Conservation (phyloP, 2,329 filamentous ascomycete species). For the Ascochyta rabiei region DNA sequence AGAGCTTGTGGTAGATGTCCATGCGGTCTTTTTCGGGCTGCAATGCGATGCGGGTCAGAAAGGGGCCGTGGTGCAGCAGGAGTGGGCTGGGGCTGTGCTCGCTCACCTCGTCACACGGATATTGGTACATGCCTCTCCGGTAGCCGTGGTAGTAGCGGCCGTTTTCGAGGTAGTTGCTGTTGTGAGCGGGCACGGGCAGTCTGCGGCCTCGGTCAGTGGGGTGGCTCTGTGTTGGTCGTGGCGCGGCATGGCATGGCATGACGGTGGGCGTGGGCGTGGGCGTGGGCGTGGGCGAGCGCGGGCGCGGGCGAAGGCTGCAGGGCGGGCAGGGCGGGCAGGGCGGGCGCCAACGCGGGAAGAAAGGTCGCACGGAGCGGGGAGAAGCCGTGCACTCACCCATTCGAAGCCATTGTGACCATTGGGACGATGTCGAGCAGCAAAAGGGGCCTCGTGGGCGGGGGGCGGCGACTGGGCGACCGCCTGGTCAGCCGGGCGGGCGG, state of each 20-base stretch:
- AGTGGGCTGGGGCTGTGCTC: background rate
- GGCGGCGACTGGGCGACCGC: conserved; percentile 24
- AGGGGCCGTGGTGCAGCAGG: background rate
- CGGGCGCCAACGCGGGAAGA: conserved; percentile 11
- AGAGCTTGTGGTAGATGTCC: conserved; percentile 82
- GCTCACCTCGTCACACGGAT: conserved; percentile 76
- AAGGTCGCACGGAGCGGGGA: conserved; percentile 44
- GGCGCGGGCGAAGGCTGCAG: too few relatives aligned
- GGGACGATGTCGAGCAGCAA: conserved; percentile 35
- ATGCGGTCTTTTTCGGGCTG: conserved; percentile 76
- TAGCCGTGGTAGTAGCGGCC: conserved; percentile 73
- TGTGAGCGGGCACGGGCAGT: conserved; percentile 47
- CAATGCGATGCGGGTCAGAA: conserved; percentile 22
- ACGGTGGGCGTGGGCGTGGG: conserved; percentile 16
- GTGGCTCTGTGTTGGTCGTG: conserved; percentile 4
- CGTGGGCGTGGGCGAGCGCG: too few relatives aligned
- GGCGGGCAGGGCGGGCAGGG: conserved; percentile 11
- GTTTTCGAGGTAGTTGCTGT: conserved; percentile 65
- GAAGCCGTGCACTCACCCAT: conserved; percentile 47
- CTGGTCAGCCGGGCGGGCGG: conserved; percentile 18
- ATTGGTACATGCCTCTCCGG: conserved; percentile 72
- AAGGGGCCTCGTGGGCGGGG: conserved; percentile 29
- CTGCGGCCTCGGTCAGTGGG: conserved; percentile 28
- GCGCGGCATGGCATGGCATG: background rate
- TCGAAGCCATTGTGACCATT: conserved; percentile 54